These are phyloP conservation scores for Thermothelomyces thermophilus DNA, from an alignment of 2,329 filamentous ascomycete genomes.

Conservation along the genomic window DNA sequence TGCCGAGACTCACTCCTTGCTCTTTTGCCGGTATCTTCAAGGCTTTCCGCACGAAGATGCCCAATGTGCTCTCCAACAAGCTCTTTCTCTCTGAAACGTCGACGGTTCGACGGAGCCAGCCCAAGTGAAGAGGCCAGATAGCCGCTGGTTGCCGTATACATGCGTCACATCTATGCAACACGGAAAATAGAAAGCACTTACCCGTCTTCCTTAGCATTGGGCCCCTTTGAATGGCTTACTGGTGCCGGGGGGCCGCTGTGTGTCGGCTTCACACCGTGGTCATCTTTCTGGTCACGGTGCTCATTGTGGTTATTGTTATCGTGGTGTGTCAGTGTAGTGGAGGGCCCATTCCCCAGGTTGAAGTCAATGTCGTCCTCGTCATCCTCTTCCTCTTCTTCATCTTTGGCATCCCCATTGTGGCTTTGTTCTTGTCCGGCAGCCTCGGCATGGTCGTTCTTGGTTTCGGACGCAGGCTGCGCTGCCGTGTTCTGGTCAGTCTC, in stretches of 20 bases:
- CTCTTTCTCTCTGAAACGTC: background rate
- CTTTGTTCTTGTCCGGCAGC: constrained; percentile 27
- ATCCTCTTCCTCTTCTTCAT: constrained; percentile 40
- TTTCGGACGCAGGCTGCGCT: constrained; percentile 26
- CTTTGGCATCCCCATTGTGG: constrained; percentile 31
- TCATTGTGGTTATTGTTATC: constrained; percentile 14
- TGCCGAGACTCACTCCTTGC: background rate
- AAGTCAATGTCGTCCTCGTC: constrained; percentile 51
- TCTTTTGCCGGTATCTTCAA: background rate
- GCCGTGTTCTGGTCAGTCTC: constrained; percentile 24
- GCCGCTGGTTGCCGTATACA: background rate
- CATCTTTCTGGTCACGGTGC: constrained; percentile 17
- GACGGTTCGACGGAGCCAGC: background rate
- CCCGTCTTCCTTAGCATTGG: constrained; percentile 85
- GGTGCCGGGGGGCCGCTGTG: constrained; percentile 29
- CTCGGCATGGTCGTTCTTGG: constrained; percentile 26
- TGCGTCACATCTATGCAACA: constrained; percentile 14
- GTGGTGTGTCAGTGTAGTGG: constrained; percentile 27
- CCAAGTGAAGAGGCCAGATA: background rate
- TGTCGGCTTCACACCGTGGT: constrained; percentile 18
- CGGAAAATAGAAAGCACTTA: constrained; percentile 49
- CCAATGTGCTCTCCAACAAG: background rate
- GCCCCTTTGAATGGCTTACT: constrained; percentile 37
- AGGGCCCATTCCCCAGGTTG: constrained; percentile 39
- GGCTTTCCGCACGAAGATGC: background rate